phyloP scores from a whole-genome alignment of 2,329 filamentous ascomycete species.

The Ascomycota sp. region DNA sequence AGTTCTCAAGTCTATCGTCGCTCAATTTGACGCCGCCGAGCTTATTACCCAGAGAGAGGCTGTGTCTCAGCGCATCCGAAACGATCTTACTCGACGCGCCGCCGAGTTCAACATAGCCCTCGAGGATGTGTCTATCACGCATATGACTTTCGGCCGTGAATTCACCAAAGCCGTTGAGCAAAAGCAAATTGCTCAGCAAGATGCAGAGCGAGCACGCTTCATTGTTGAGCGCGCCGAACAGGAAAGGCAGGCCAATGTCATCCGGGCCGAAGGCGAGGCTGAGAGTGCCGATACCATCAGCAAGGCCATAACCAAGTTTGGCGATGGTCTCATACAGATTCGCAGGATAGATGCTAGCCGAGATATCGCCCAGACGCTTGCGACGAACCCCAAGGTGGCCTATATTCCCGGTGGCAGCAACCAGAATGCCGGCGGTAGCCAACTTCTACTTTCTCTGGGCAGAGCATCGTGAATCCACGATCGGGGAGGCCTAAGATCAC shows the following conservation, averaged over 20 bases:
- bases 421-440: slow-evolving; percentile 28
- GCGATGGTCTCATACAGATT: slow-evolving; percentile 88
- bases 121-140: slow-evolving; percentile 96
- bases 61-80: slow-evolving; percentile 83
- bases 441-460: slow-evolving; percentile 32
- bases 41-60: slow-evolving; percentile 97
- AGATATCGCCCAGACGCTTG: slow-evolving; percentile 82
- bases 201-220: slow-evolving; percentile 90
- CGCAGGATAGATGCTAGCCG: slow-evolving; percentile 90
- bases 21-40: slow-evolving; percentile 95
- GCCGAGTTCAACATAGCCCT: slow-evolving; percentile 97
- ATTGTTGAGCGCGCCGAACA: slow-evolving; percentile 98
- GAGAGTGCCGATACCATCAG: slow-evolving; percentile 91
- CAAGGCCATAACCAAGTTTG: slow-evolving; percentile 80
- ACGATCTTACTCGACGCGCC: slow-evolving; percentile 79
- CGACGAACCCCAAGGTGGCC: slow-evolving; percentile 83
- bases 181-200: slow-evolving; percentile 99
- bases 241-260: slow-evolving; percentile 95
- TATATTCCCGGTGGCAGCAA: slow-evolving; percentile 70
- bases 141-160: slow-evolving; percentile 99
- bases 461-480: slow-evolving; percentile 8
- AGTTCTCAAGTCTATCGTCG: slow-evolving; percentile 95
- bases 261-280: slow-evolving; percentile 91
- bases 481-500: too few species aligned
- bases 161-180: slow-evolving; percentile 98